These are phyloP conservation scores for Oryza rufipogon DNA, from an alignment of 176 grass and related monocot species.

Conservation along the genomic window DNA sequence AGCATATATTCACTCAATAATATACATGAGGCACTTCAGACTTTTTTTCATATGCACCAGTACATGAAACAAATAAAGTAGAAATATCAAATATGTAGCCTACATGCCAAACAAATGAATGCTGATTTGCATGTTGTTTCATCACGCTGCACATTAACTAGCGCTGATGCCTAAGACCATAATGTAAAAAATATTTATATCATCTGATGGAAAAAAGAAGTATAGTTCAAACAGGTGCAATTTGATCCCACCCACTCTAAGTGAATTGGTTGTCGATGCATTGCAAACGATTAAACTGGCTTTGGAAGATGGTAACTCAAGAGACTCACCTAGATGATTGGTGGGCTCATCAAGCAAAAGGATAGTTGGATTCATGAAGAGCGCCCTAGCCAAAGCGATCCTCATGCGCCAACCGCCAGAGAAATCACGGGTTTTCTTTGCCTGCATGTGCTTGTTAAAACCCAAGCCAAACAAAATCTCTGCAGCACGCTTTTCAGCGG, in stretches of 20 bases:
- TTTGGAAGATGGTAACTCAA: neutral
- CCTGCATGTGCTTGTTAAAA: constrained; percentile 92
- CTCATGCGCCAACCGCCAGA: constrained; percentile 98
- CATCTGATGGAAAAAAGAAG: no score
- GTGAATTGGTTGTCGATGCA: neutral
- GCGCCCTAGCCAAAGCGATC: constrained; percentile 88
- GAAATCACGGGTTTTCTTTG: constrained; percentile 92
- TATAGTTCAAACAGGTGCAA: no score
- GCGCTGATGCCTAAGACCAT: neutral
- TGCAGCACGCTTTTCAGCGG: constrained; percentile 92
- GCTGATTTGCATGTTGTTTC: neutral
- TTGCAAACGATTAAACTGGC: neutral
- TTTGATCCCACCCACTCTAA: no score
- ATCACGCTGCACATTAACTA: neutral
- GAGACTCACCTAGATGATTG: constrained; percentile 82
- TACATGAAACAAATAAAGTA: neutral
- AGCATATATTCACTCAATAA: neutral
- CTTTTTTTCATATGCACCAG: neutral
- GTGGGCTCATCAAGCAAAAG: constrained; percentile 94
- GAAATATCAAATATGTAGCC: no score
- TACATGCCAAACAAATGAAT: neutral
- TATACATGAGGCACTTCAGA: neutral
- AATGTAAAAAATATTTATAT: neutral
- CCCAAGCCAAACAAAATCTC: constrained; percentile 95
- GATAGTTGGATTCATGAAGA: constrained; percentile 97